Conservation (phyloP, 1,284 basidiomycete genomes). For the Pyrrhoderma noxium region DNA sequence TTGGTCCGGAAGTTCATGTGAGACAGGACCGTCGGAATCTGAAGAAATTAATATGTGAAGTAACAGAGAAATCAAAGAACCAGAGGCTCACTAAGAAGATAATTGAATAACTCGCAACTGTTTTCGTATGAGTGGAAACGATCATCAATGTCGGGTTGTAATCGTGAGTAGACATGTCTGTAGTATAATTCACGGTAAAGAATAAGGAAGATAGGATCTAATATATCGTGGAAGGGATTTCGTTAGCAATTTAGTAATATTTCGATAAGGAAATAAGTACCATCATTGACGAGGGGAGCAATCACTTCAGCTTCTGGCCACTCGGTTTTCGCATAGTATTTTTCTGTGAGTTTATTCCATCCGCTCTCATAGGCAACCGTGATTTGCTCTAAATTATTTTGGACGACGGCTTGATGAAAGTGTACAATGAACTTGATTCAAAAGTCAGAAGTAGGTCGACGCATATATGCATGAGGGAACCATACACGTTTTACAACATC, state of each 20-base stretch:
- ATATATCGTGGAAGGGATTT: too few relatives aligned
- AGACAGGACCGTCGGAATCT: conserved; percentile 92
- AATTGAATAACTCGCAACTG: conserved; percentile 97
- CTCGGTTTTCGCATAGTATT: conserved; percentile 89
- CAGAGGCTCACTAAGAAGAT: conserved; percentile 65
- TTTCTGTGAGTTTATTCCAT: conserved; percentile 95
- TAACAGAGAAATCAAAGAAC: not conserved
- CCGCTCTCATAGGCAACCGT: conserved; percentile 90
- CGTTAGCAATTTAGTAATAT: too few relatives aligned
- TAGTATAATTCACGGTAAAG: conserved; percentile 95
- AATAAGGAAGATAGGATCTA: conserved; percentile 91
- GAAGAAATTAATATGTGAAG: conserved; percentile 10
- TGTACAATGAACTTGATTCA: conserved; percentile 74
- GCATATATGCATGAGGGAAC: not conserved
- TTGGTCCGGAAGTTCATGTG: conserved; percentile 89
- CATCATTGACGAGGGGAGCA: conserved; percentile 88
- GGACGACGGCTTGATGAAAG: conserved; percentile 82
- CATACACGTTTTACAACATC: conserved; percentile 74
- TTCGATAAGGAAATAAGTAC: conserved; percentile 33
- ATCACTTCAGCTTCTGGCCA: conserved; percentile 98
- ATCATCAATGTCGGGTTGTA: conserved; percentile 94
- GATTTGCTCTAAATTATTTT: conserved; percentile 85
- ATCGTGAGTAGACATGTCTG: conserved; percentile 90
- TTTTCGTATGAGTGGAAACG: conserved; percentile 99
- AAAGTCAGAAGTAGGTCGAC: not conserved